A percentile compares a stretch with the other conserved stretches of the same genome.
These are phyloP conservation scores for Yamadazyma triangularis DNA, from an alignment of 1,139 yeast species.

Conservation along the genomic window DNA sequence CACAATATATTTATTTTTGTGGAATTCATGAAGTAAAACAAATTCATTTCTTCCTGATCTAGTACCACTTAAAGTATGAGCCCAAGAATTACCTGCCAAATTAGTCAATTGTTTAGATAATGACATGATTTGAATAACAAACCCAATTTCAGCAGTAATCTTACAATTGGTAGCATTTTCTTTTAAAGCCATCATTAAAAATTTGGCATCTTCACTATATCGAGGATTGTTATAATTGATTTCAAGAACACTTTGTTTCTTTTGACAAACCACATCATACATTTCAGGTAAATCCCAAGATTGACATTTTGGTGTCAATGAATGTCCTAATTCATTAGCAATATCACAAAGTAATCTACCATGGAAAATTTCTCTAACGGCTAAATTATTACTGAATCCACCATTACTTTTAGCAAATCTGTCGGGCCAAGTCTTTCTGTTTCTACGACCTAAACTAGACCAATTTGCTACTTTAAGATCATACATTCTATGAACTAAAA, in stretches of 20 bases:
- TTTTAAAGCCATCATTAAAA: slow-evolving; percentile 63
- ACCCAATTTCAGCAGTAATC: slow-evolving; percentile 73
- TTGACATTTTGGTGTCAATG: slow-evolving; percentile 85
- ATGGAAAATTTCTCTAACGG: slow-evolving; percentile 64
- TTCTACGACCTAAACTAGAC: slow-evolving; percentile 82
- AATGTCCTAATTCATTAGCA: slow-evolving; percentile 93
- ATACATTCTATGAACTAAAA: slow-evolving; percentile 75
- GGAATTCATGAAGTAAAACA: slow-evolving; percentile 88
- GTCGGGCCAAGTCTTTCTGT: slow-evolving; percentile 73
- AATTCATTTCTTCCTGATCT: slow-evolving; percentile 96
- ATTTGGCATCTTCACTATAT: slow-evolving; percentile 63
- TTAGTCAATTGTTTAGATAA: slow-evolving; percentile 88
- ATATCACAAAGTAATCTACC: slow-evolving; percentile 92
- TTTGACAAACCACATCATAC: slow-evolving; percentile 71
- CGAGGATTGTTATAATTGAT: slow-evolving; percentile 66
- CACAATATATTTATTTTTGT: slow-evolving; percentile 72
- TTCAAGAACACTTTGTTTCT: slow-evolving; percentile 60
- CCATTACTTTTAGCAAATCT: slow-evolving; percentile 51
- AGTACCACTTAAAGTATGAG: slow-evolving; percentile 90
- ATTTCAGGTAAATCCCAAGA: slow-evolving; percentile 96
- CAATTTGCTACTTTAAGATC: slow-evolving; percentile 70
- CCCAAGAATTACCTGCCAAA: slow-evolving; percentile 97
- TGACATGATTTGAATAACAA: slow-evolving; percentile 79
- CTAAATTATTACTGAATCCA: slow-evolving; percentile 44
- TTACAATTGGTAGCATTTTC: slow-evolving; percentile 69